Base-by-base conservation (phyloP, 2,329 filamentous ascomycete genomes). In the Emmonsiellopsis sp. region DNA sequence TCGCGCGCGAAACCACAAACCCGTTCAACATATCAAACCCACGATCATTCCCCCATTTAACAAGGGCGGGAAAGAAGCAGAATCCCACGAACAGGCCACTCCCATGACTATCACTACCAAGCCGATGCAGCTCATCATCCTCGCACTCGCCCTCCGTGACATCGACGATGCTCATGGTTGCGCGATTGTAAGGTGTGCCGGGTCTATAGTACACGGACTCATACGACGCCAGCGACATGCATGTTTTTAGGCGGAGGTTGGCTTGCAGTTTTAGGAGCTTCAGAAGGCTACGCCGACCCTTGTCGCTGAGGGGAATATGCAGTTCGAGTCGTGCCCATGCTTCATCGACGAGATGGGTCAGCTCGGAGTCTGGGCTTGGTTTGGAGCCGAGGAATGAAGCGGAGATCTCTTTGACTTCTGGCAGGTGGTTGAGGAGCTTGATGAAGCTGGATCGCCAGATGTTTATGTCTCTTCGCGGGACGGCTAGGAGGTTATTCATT, bases 121-220 rank as follows among this genome's bases (percentile, higher is more conserved):
- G 47, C 13, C 36, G 34, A 6, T 32, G 34, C 9, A 49, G 47
- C 40, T 49, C 47, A 27, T 49, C 47, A 9, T 49, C 47, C 21
- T 49, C 47, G 27, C 47, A 49, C 47, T 49, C 47, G 6, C 47
- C 47, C 21, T 49, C 47, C 21, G 47, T 49, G 21, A 49, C 36
- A 49, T 49, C 47, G 17, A 49, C 47, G 17, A 49, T 49, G 36
- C 47, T 49, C 47, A 49, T 49, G 47, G 47, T 49, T 27, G 47
- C 17, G 13, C n/a, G 8, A 21, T 49, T 49, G 7, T 31, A 49
- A 17, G 39, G 47, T 27, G 47, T 49, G 6, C 47, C 47, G 2
- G 36, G 47, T 10, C 40, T 13, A 8, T 49, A 37, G 36, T 13
- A 49, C 36, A 39, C 31, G 36, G 40, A n/a, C 36, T 49, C 36